phyloP scores from a whole-genome alignment of 805 yeast genomes.

The Tanozyma kutaoensis region DNA sequence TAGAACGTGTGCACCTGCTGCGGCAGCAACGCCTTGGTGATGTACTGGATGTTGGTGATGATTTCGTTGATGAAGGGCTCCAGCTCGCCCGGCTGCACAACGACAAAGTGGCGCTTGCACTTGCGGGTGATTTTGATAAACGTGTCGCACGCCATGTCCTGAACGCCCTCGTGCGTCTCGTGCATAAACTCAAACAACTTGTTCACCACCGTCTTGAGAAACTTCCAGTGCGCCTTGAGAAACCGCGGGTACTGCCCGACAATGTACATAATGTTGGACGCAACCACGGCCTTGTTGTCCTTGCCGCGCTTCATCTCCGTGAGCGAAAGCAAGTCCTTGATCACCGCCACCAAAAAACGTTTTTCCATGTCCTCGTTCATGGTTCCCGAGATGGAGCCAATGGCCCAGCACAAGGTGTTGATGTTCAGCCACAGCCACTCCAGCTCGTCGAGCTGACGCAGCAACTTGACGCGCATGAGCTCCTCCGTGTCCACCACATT shows the following conservation, averaged over 20 bases:
- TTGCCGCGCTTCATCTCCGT: conserved; percentile 96
- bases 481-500: conserved; percentile 89
- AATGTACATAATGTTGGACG: conserved; percentile 98
- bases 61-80: conserved; percentile 91
- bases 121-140: conserved; percentile 90
- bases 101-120: conserved; percentile 91
- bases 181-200: conserved; percentile 98
- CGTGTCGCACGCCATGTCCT: conserved; percentile 99
- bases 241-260: conserved; percentile 99
- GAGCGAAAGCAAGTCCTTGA: conserved; percentile 78
- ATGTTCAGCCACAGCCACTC: conserved; percentile 99
- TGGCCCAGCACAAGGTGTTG: conserved; percentile 98
- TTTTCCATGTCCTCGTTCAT: conserved; percentile 98
- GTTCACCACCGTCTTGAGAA: conserved; percentile 87
- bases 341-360: conserved; percentile 83
- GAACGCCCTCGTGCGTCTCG: conserved; percentile 99
- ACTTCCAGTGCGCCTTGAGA: conserved; percentile 96
- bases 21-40: conserved; percentile 87
- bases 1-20: conserved; percentile 97
- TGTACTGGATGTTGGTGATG: conserved; percentile 66
- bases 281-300: conserved; percentile 97
- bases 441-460: conserved; percentile 85
- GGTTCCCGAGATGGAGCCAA: conserved; percentile 96
- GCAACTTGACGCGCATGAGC: conserved; percentile 85
- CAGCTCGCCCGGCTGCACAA: conserved; percentile 69